A percentile compares a stretch with the other conserved stretches of the same genome.
Evolutionary conservation across 768 basidiomycete genomes (phyloP).

Genomic region (Boletus tylopilopsis): DNA sequence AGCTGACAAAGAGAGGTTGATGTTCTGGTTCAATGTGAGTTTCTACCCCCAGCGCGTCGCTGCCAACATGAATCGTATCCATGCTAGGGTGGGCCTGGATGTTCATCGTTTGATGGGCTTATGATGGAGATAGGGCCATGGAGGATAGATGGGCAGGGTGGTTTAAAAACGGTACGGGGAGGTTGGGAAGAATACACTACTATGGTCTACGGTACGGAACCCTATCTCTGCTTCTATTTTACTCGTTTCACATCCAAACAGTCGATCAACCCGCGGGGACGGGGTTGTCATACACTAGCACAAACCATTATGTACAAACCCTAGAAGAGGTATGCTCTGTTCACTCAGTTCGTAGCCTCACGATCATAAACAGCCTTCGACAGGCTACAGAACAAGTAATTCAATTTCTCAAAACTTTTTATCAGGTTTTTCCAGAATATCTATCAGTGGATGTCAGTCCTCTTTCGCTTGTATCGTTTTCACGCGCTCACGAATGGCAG

Average conservation of each 20-base stretch:
- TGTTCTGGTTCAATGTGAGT: constrained; percentile 97
- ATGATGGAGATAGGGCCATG: constrained; percentile 99
- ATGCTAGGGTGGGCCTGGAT: constrained; percentile 87
- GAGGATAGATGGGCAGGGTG: constrained; percentile 68
- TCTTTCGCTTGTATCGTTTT: neutral
- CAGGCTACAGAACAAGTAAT: constrained; percentile 78
- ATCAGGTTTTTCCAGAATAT: constrained; percentile 89
- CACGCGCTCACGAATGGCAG: constrained; percentile 39
- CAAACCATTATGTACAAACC: constrained; percentile 80
- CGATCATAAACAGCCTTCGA: neutral
- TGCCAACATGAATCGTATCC: neutral
- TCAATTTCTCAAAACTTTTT: constrained; percentile 85
- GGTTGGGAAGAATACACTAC: constrained; percentile 98
- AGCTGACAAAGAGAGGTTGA: constrained; percentile 86
- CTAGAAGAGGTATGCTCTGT: constrained; percentile 54
- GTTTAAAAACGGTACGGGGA: constrained; percentile 71
- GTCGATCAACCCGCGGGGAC: constrained; percentile 99
- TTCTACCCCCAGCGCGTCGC: neutral
- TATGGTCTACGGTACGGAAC: constrained; percentile 77
- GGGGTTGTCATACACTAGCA: constrained; percentile 86
- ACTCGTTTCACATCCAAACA: constrained; percentile 31
- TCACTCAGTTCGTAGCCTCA: neutral
- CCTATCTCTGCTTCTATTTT: neutral
- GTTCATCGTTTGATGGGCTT: constrained; percentile 94
- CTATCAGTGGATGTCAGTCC: constrained; percentile 74